Conservation (phyloP, 495 filamentous ascomycete species). For the Filosporella fistucella region DNA sequence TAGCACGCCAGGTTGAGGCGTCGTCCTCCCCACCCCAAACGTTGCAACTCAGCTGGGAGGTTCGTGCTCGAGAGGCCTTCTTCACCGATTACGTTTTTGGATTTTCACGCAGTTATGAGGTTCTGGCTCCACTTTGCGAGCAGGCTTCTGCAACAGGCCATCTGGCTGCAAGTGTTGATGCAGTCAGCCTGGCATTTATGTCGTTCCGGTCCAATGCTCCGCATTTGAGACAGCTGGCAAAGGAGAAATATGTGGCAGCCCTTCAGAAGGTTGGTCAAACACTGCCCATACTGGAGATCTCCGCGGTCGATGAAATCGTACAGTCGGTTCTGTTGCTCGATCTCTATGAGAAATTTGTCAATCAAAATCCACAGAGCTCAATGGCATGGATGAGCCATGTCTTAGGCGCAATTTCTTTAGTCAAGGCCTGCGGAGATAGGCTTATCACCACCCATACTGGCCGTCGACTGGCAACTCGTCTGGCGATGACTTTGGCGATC, state of each 20-base stretch:
- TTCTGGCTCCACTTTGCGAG: conserved; percentile 22
- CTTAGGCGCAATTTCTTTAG: conserved; percentile 49
- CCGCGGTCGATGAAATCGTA: conserved; percentile 48
- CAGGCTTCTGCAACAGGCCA: conserved; percentile 25
- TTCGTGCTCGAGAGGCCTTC: conserved; percentile 44
- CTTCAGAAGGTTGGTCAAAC: conserved; percentile 25
- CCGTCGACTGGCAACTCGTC: background rate
- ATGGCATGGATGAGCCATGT: conserved; percentile 54
- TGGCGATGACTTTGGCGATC: conserved; percentile 1
- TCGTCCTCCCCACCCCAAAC: background rate
- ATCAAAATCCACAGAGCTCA: conserved; percentile 23
- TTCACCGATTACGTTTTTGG: conserved; percentile 56
- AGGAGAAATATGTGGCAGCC: background rate
- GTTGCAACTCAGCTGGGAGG: background rate
- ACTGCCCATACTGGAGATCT: background rate
- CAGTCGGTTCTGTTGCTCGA: conserved; percentile 54
- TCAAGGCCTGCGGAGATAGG: conserved; percentile 48
- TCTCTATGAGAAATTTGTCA: conserved; percentile 47
- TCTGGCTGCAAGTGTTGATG: conserved; percentile 37
- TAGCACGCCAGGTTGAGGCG: background rate
- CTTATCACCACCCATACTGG: conserved; percentile 38
- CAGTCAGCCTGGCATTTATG: conserved; percentile 5
- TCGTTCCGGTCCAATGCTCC: background rate
- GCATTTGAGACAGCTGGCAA: background rate
- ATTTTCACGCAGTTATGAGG: conserved; percentile 21